These are phyloP conservation scores for Colletotrichum coccodes DNA, from an alignment of 2,329 filamentous ascomycete species.

Conservation along the genomic window DNA sequence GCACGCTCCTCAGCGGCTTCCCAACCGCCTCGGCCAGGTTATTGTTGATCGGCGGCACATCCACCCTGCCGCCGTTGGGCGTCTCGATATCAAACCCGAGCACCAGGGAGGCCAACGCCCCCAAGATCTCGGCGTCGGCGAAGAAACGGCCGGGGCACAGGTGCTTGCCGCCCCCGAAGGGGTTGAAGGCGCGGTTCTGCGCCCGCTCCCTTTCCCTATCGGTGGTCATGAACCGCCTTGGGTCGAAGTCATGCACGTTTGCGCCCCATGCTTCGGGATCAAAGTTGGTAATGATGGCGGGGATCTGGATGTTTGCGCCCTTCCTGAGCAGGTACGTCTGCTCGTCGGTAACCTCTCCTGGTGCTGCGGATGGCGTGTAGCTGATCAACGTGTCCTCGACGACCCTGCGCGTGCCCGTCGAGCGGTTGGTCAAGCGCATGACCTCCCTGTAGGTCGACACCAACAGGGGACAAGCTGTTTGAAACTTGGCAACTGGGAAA, in stretches of 20 bases:
- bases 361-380: conserved; percentile 7
- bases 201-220: conserved; percentile 36
- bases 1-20: conserved; percentile 10
- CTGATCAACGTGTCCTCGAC: conserved; percentile 13
- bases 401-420: conserved; percentile 10
- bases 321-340: conserved; percentile 16
- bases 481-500: background rate
- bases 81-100: conserved; percentile 38
- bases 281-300: conserved; percentile 39
- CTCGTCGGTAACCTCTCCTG: background rate
- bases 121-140: conserved; percentile 43
- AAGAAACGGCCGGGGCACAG: conserved; percentile 47
- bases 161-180: conserved; percentile 46
- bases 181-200: conserved; percentile 37
- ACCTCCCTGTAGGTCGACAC: conserved; percentile 18
- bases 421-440: conserved; percentile 21
- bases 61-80: conserved; percentile 2
- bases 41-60: conserved; percentile 15
- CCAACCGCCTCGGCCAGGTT: conserved; percentile 16
- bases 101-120: conserved; percentile 34
- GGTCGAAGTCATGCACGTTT: conserved; percentile 36
- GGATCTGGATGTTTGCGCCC: conserved; percentile 35
- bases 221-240: conserved; percentile 38
- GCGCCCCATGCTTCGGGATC: conserved; percentile 38
- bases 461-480: background rate